Evolutionary conservation across 257 asterid species (phyloP).

Genomic region (Nicotiana otophora): DNA sequence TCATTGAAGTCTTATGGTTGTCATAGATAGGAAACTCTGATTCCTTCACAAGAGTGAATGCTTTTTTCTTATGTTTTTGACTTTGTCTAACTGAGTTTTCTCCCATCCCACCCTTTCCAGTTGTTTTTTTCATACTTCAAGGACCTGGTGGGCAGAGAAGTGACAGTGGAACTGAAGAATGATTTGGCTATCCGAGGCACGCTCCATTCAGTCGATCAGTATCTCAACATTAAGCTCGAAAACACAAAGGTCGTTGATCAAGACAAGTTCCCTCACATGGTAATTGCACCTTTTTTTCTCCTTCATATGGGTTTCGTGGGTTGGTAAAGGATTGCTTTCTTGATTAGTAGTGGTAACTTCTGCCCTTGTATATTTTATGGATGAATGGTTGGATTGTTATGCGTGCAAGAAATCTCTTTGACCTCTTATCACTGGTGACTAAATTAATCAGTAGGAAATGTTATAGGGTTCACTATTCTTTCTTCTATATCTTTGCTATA

Average conservation of each 20-base stretch:
- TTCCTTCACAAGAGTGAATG: not conserved
- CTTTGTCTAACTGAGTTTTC: not conserved
- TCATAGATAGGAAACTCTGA: not conserved
- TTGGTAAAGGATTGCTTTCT: not conserved
- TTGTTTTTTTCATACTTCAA: conserved; percentile 97
- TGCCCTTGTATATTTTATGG: not conserved
- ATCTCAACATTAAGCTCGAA: conserved; percentile 93
- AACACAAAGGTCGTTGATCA: conserved; percentile 91
- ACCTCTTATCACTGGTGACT: not conserved
- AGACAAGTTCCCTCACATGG: conserved; percentile 97
- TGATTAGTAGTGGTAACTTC: not conserved
- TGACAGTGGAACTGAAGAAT: conserved; percentile 92
- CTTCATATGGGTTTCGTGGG: not conserved
- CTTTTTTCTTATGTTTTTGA: not conserved
- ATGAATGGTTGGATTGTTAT: not conserved
- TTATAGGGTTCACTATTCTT: not conserved
- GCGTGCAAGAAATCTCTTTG: not conserved
- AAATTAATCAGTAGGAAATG: not conserved
- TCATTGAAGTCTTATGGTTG: not conserved
- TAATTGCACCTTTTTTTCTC: conserved; percentile 16
- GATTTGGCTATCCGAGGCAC: conserved; percentile 93
- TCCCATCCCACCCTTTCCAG: conserved; percentile 38
- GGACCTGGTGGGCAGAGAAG: conserved; percentile 97
- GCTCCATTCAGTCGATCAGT: conserved; percentile 93
- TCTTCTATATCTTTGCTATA: not conserved